Evolutionary conservation across 2,329 filamentous ascomycete genomes (phyloP).

Genomic region (Proliferodiscus dingleyae): DNA sequence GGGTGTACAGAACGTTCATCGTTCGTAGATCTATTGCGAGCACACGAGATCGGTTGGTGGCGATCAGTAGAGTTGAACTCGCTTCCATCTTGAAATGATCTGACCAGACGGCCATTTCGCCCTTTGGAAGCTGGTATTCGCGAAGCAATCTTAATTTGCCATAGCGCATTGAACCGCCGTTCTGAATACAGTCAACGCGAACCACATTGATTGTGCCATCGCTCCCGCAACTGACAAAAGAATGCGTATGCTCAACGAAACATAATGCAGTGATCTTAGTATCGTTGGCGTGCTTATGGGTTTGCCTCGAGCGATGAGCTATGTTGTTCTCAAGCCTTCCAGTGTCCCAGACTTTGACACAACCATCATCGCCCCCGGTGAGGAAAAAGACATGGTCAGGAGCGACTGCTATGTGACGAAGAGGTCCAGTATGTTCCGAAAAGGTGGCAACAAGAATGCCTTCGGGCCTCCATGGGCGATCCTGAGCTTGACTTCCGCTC

Average conservation of each 20-base stretch:
- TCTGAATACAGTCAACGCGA: constrained; percentile 57
- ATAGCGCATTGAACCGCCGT: constrained; percentile 62
- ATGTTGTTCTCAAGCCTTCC: constrained; percentile 86
- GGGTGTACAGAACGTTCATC: constrained; percentile 74
- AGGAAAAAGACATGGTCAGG: constrained; percentile 94
- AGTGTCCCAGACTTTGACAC: constrained; percentile 90
- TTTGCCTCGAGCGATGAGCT: constrained; percentile 79
- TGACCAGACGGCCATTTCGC: constrained; percentile 81
- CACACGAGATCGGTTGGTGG: constrained; percentile 80
- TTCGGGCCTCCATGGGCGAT: constrained; percentile 74
- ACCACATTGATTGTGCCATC: constrained; percentile 90
- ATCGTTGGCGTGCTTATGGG: constrained; percentile 68
- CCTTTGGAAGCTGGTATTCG: constrained; percentile 69
- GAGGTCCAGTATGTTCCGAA: constrained; percentile 75
- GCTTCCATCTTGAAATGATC: constrained; percentile 85
- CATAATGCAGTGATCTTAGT: constrained; percentile 75
- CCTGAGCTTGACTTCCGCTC: constrained; percentile 24
- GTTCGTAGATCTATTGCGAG: constrained; percentile 80
- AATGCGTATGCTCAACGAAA: constrained; percentile 91
- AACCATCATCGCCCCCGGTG: constrained; percentile 86
- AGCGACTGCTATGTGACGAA: constrained; percentile 76
- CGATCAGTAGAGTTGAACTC: constrained; percentile 76
- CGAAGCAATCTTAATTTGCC: constrained; percentile 71
- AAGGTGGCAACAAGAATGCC: constrained; percentile 84
- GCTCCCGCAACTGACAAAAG: constrained; percentile 83